Conservation (phyloP, 2,329 filamentous ascomycete genomes). For the Colletotrichum brevisporum region DNA sequence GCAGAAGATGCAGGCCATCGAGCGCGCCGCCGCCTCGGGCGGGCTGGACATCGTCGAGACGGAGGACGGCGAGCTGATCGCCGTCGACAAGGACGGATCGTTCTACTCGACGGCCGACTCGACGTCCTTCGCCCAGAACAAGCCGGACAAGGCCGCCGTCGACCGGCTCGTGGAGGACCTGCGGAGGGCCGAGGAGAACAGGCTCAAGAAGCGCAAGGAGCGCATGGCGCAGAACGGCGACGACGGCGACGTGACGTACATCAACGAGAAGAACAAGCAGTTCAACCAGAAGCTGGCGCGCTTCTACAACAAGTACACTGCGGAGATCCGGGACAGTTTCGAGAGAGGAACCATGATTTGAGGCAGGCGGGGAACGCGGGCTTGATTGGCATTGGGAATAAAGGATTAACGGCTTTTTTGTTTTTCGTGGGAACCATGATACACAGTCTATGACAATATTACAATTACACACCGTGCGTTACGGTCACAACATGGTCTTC, state of each 20-base stretch:
- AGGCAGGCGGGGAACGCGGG: slow-evolving; percentile 41
- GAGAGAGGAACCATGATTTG: slow-evolving; percentile 97
- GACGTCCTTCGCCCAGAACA: slow-evolving; percentile 85
- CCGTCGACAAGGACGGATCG: slow-evolving; percentile 89
- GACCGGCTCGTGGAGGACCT: slow-evolving; percentile 90
- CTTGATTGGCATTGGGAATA: background rate
- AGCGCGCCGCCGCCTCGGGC: slow-evolving; percentile 86
- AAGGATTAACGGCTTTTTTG: background rate
- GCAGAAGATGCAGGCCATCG: slow-evolving; percentile 87
- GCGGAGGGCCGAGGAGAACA: slow-evolving; percentile 87
- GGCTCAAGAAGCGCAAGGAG: slow-evolving; percentile 88
- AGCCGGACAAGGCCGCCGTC: slow-evolving; percentile 87
- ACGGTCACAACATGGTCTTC: slow-evolving; percentile 82
- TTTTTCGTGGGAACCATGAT: slow-evolving; percentile 39
- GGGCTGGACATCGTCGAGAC: slow-evolving; percentile 95
- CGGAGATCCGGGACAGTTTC: slow-evolving; percentile 96
- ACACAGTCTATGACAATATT: slow-evolving; percentile 48
- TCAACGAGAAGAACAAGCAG: slow-evolving; percentile 99
- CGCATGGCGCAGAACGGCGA: slow-evolving; percentile 84
- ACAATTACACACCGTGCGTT: slow-evolving; percentile 43
- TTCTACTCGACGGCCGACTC: slow-evolving; percentile 93
- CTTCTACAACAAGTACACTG: slow-evolving; percentile 99
- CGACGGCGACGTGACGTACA: slow-evolving; percentile 94
- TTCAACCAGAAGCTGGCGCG: slow-evolving; percentile 97
- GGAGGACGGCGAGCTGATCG: slow-evolving; percentile 93